A percentile compares a stretch with the other conserved stretches of the same genome.
Evolutionary conservation across 495 filamentous ascomycete genomes (phyloP).

Genomic region (Hypoxylon crocopeplum): DNA sequence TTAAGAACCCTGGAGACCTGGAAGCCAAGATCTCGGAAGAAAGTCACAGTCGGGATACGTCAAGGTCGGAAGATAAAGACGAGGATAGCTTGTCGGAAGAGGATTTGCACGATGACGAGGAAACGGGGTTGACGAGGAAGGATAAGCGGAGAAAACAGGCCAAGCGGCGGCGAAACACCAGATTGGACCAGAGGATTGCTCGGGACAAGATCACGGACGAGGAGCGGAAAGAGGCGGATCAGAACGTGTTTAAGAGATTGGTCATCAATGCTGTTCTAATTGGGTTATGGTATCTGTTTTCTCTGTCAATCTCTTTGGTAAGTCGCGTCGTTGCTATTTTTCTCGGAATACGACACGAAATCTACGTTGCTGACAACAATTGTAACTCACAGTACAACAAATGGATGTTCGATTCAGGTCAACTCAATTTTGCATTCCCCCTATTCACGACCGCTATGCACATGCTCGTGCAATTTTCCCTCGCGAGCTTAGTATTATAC

Average conservation of each 20-base stretch:
- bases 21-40: conserved; percentile 53
- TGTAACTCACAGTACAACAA: conserved; percentile 83
- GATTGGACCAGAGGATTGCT: conserved; percentile 76
- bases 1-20: conserved; percentile 43
- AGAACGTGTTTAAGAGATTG: conserved; percentile 69
- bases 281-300: conserved; percentile 91
- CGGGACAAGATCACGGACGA: conserved; percentile 62
- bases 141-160: conserved; percentile 71
- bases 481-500: conserved; percentile 80
- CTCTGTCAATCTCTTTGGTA: conserved; percentile 92
- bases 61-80: conserved; percentile 34
- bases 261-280: conserved; percentile 79
- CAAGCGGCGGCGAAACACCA: conserved; percentile 69
- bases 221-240: conserved; percentile 73
- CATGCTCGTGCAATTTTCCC: conserved; percentile 93
- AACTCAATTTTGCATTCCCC: conserved; percentile 90
- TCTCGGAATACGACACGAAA: neutral
- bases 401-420: conserved; percentile 95
- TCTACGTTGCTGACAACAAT: conserved; percentile 8
- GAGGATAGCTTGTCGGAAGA: conserved; percentile 63
- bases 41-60: conserved; percentile 34
- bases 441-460: conserved; percentile 95
- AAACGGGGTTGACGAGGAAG: conserved; percentile 79
- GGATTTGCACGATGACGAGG: conserved; percentile 84
- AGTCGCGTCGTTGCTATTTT: conserved; percentile 46